Evolutionary conservation across 257 asterid species (phyloP), one percentile per base, ranked within the genome.

Genomic region (Solanum megistacrolobum): DNA sequence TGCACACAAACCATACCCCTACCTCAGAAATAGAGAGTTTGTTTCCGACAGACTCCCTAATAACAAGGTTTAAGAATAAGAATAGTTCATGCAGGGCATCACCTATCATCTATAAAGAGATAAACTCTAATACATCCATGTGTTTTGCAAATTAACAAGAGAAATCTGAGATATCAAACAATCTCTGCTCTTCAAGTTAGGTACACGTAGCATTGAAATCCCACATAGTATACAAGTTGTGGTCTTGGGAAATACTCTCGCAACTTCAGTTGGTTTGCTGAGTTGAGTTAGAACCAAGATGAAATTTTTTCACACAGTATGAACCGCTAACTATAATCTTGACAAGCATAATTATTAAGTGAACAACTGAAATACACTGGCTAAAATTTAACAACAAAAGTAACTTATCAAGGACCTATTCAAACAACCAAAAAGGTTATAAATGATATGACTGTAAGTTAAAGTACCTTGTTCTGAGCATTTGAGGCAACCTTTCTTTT

Each of bases 401-500:
- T 12, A 78, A 4, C 48, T 41, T 27, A 25, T 78, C 5, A 78
- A 41, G 16, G 5, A 25, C 36, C 13, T n/a, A 41, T 41, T 39
- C 5, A 4, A 31, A 78, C 62, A 41, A 78, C 62, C 35, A 78
- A 78, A 25, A 41, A 78, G 2, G 1, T 41, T 25, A n/a, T n/a
- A 25, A 4, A 7, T 41, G 23, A 25, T 27, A 41, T 27, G 23
- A 78, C 3, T 25, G 60, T 38, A 38, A 75, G 16, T n/a, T 75
- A 36, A 21, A 46, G 85, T 88, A 94, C 99, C 96, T 95, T 83
- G 73, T 87, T 36, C 83, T 86, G 90, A 86, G 92, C 78, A 84
- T 88, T 89, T 60, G 91, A 89, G 75, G 88, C 86, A 83, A 73
- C 69, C 41, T 35, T 73, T 21, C 12, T 58, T 88, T 92, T 91